A percentile compares a stretch with the other conserved stretches of the same genome.
These are phyloP conservation scores for Trypanosoma platydactyli DNA, from an alignment of 208 protist species.

Conservation along the genomic window DNA sequence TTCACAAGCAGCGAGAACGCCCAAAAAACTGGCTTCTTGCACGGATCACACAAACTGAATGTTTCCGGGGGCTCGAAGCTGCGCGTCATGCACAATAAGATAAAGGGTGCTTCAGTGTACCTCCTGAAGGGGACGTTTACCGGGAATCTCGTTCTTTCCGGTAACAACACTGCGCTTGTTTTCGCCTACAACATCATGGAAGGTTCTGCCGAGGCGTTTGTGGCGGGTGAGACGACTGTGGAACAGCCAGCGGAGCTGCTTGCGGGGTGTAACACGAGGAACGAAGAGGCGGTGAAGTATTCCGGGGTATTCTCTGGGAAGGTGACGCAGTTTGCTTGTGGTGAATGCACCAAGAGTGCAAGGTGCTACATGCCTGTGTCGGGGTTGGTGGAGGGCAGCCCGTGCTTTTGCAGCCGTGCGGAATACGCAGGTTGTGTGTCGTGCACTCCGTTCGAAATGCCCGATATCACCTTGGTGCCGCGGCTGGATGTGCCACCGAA, in stretches of 20 bases:
- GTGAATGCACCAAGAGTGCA: background rate
- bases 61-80: background rate
- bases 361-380: constrained; percentile 10
- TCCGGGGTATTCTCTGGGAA: background rate
- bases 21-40: background rate
- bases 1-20: background rate
- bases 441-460: background rate
- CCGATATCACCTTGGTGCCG: background rate
- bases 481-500: background rate
- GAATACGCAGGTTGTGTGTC: background rate
- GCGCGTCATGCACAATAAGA: constrained; percentile 1
- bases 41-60: no score
- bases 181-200: background rate
- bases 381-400: background rate
- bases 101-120: constrained; percentile 1
- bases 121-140: no score
- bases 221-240: background rate
- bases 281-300: background rate
- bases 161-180: background rate
- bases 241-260: background rate
- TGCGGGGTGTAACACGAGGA: constrained; percentile 7
- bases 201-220: background rate
- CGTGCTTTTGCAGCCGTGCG: background rate
- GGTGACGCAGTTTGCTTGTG: background rate
- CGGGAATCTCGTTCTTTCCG: background rate